phyloP scores from a whole-genome alignment of 1,284 basidiomycete genomes.

The Boletellus deceptivus region DNA sequence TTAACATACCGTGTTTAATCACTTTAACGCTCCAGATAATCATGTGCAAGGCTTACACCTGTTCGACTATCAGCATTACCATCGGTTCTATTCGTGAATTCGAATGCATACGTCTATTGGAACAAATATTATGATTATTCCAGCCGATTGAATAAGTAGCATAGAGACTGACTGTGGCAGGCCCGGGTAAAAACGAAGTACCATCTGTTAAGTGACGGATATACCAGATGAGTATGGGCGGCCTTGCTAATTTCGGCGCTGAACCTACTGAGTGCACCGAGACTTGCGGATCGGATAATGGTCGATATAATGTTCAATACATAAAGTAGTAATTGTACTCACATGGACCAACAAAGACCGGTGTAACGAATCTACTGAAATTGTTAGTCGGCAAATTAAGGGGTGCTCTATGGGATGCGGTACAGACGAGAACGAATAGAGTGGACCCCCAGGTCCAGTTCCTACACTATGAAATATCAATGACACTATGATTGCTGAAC shows the following conservation, averaged over 20 bases:
- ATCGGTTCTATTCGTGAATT: neutral
- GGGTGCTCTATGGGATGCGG: neutral
- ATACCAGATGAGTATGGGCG: neutral
- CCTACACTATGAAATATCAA: neutral
- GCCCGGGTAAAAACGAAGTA: neutral
- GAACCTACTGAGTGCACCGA: neutral
- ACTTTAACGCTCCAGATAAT: neutral
- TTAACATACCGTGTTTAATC: neutral
- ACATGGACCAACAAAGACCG: neutral
- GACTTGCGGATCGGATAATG: neutral
- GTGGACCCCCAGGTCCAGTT: neutral
- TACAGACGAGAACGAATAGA: neutral
- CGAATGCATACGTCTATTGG: neutral
- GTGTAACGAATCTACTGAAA: neutral
- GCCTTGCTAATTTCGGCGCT: neutral
- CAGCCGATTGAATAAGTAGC: neutral
- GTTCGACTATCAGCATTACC: neutral
- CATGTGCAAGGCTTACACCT: neutral
- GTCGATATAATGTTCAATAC: neutral
- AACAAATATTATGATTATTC: neutral
- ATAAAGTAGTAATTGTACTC: neutral
- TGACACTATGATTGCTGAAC: neutral
- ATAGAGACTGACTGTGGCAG: neutral
- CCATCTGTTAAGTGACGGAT: neutral
- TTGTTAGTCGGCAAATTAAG: neutral